phyloP scores from a whole-genome alignment of 2,329 filamentous ascomycete species.

The Trichoderma lentiforme region DNA sequence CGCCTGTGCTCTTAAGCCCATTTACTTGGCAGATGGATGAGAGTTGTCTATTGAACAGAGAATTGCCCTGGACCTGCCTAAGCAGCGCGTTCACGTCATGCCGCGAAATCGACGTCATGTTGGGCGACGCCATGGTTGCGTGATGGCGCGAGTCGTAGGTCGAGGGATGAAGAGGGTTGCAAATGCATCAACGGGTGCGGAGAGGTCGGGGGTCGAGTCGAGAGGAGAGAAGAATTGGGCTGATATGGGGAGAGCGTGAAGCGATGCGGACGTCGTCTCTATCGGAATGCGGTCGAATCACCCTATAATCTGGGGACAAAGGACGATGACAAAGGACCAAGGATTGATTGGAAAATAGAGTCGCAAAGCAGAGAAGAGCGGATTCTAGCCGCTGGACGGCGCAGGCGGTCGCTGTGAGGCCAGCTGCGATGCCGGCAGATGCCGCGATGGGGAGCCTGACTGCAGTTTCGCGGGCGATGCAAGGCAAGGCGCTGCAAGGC shows the following conservation, averaged over 20 bases:
- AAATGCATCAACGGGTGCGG: constrained; percentile 15
- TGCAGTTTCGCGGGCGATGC: neutral
- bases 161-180: neutral
- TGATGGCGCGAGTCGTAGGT: neutral
- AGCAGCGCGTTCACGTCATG: constrained; percentile 46
- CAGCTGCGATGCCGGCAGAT: neutral
- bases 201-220: neutral
- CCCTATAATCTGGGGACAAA: neutral
- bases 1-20: constrained; percentile 72
- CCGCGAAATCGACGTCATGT: constrained; percentile 30
- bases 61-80: constrained; percentile 41
- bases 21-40: constrained; percentile 74
- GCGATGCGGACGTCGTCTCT: neutral
- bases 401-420: neutral
- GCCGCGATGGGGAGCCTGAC: neutral
- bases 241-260: neutral
- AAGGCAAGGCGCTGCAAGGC: neutral
- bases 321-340: neutral
- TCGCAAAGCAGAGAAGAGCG: neutral
- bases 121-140: constrained; percentile 26
- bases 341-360: neutral
- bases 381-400: neutral
- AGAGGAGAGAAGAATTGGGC: neutral
- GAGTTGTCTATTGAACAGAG: constrained; percentile 61
- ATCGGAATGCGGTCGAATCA: neutral